Conservation (phyloP, 1,284 basidiomycete genomes). For the Papiliotrema fonsecae region DNA sequence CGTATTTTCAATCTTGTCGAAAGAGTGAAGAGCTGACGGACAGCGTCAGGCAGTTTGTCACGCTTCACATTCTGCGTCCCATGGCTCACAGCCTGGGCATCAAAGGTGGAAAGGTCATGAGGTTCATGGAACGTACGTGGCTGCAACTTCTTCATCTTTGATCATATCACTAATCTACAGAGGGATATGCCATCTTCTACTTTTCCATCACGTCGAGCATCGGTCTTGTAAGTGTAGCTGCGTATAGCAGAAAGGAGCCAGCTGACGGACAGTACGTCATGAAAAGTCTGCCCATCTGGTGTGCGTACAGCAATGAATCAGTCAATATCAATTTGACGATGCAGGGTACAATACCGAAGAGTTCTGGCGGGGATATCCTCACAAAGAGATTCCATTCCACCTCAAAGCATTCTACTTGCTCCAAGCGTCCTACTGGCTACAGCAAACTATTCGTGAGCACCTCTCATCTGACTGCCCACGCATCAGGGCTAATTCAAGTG, state of each 20-base stretch:
- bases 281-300: conserved; percentile 78
- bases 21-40: not conserved
- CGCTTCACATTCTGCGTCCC: conserved; percentile 64
- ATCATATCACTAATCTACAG: conserved; percentile 8
- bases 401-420: conserved; percentile 91
- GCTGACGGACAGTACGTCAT: conserved; percentile 65
- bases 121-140: conserved; percentile 72
- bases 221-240: conserved; percentile 63
- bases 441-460: conserved; percentile 64
- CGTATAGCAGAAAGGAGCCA: not conserved
- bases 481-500: conserved; percentile 47
- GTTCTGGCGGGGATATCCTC: conserved; percentile 84
- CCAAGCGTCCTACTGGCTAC: conserved; percentile 86
- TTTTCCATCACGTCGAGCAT: conserved; percentile 65
- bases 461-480: not conserved
- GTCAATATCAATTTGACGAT: not conserved
- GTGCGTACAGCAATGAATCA: conserved; percentile 39
- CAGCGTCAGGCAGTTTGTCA: conserved; percentile 69
- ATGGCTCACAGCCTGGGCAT: conserved; percentile 69
- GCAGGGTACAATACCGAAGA: conserved; percentile 66
- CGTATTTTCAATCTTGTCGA: conserved; percentile 8
- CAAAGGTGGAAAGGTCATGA: conserved; percentile 60
- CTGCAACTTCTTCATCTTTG: no score
- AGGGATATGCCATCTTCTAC: conserved; percentile 80
- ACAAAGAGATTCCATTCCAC: conserved; percentile 78